phyloP scores from a whole-genome alignment of 805 yeast genomes.

The Myxozyma sirexii region DNA sequence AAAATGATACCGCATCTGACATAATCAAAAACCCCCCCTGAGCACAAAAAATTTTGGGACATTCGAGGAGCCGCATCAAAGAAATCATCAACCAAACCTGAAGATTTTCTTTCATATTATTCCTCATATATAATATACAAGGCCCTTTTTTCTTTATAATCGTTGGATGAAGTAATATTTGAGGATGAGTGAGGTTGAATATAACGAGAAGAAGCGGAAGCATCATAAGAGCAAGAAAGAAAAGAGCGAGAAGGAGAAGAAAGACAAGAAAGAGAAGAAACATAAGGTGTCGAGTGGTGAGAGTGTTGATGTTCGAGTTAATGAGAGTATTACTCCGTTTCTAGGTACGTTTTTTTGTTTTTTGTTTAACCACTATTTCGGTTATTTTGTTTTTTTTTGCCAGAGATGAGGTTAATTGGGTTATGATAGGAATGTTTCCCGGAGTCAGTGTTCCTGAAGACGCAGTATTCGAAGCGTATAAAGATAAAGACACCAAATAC shows the following conservation, averaged over 20 bases:
- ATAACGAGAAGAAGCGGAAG: slow-evolving; percentile 14
- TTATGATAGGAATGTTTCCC: slow-evolving; percentile 59
- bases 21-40: background rate
- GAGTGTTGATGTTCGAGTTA: slow-evolving; percentile 10
- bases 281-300: background rate
- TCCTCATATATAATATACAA: no score
- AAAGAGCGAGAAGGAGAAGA: slow-evolving; percentile 11
- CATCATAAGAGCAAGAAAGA: slow-evolving; percentile 12
- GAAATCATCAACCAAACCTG: background rate
- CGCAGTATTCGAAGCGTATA: slow-evolving; percentile 65
- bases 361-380: no score
- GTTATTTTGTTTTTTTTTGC: no score
- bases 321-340: slow-evolving; percentile 20
- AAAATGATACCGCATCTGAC: background rate
- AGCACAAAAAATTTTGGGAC: background rate
- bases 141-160: no score
- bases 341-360: slow-evolving; percentile 15
- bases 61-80: background rate
- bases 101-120: no score
- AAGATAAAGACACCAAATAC: slow-evolving; percentile 48
- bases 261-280: slow-evolving; percentile 7
- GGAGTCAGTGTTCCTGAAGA: slow-evolving; percentile 66
- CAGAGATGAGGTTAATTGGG: no score
- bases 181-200: slow-evolving; percentile 9
- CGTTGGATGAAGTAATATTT: no score